Conservation (phyloP, 345 rosid species). For the Brassica napus region Da-Ae NC_063447.1:41442001-41442500, state of each 20-base stretch:
- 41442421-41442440: slow-evolving; percentile 36
- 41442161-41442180: slow-evolving; percentile 39
- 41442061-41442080: slow-evolving; percentile 27
- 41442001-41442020: slow-evolving; percentile 21
- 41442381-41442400: slow-evolving; percentile 22
- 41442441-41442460: slow-evolving; percentile 45
- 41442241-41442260: slow-evolving; percentile 9
- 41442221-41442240: background rate
- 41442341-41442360: slow-evolving; percentile 12
- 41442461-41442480: slow-evolving; percentile 87
- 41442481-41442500: slow-evolving; percentile 42
- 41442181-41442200: slow-evolving; percentile 33
- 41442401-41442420: slow-evolving; percentile 5
- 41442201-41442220: slow-evolving; percentile 31
- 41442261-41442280: slow-evolving; percentile 36
- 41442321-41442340: slow-evolving; percentile 9
- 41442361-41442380: slow-evolving; percentile 25
- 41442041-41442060: slow-evolving; percentile 15
- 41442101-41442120: slow-evolving; percentile 48
- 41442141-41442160: slow-evolving; percentile 54
- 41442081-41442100: slow-evolving; percentile 45
- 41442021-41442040: slow-evolving; percentile 19
- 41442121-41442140: slow-evolving; percentile 46
- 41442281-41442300: slow-evolving; percentile 49
- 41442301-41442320: slow-evolving; percentile 61